These are phyloP conservation scores for Kwoniella sp. DNA, from an alignment of 768 basidiomycete species.

Conservation along the genomic window DNA sequence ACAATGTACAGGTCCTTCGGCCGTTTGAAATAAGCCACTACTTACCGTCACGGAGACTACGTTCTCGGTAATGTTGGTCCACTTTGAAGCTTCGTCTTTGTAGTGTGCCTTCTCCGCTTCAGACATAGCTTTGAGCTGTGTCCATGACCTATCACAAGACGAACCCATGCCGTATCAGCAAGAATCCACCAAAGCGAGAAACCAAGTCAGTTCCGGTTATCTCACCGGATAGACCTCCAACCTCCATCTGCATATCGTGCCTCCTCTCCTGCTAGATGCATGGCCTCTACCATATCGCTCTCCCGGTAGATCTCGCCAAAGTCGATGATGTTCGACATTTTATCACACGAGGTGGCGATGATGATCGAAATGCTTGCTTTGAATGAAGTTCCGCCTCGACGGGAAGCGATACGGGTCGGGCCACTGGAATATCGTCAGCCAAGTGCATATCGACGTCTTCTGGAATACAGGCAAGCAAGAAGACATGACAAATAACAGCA, in stretches of 20 bases:
- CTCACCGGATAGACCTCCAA: conserved; percentile 11
- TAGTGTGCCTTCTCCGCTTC: background rate
- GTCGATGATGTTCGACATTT: background rate
- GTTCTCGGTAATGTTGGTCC: conserved; percentile 22
- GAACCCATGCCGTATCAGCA: no score
- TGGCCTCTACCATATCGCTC: conserved; percentile 6
- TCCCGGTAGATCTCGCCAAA: conserved; percentile 16
- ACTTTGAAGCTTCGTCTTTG: background rate
- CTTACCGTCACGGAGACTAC: conserved; percentile 27
- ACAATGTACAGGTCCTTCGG: no score
- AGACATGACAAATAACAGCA: no score
- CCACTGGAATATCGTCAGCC: conserved; percentile 26
- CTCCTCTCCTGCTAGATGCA: conserved; percentile 32
- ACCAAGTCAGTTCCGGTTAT: no score
- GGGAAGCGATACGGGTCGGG: conserved; percentile 28
- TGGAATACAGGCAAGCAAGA: no score
- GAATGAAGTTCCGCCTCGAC: conserved; percentile 6
- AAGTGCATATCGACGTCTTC: no score
- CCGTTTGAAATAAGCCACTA: no score
- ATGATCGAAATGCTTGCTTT: conserved; percentile 20
- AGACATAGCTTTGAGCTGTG: conserved; percentile 7
- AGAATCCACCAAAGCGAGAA: no score
- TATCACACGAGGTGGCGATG: background rate
- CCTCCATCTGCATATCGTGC: conserved; percentile 19
- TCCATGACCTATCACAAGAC: conserved; percentile 24